Base-by-base conservation (phyloP, 2,329 filamentous ascomycete species). In the Trichoderma oligosporum region DNA sequence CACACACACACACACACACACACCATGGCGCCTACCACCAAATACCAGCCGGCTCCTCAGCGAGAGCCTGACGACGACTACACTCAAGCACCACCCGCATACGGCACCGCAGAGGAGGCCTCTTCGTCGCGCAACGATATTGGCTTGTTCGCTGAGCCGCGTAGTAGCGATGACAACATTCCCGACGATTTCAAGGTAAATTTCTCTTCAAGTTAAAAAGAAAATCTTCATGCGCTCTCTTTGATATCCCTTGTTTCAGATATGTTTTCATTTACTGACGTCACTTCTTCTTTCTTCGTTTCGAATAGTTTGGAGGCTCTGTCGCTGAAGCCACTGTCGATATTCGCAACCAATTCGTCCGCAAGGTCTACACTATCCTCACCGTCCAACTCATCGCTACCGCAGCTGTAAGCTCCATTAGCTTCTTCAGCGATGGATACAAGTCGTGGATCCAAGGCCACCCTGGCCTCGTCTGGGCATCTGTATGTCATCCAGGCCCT, bases 321-420 rank as follows among this genome's bases (percentile, higher is more conserved):
- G 92, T 97, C 59, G 87, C 92, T 64, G 94, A 97, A 78, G 93
- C 90, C 45, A 96, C 92, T 18, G 80, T 97, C 69, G 91, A 96
- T 68, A 96, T 99, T 70, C 89, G 93, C 65, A 96, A 97, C 85
- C 89, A 94, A 74, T 99, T 97, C 74, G 82, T 96, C 66, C 87
- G 92, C 74, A 97, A 97, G 80, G 94, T 99, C 70, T 99, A 99
- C 77, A 88, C 91, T 59, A 99, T 99, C 74, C 81, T 99, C 76
- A 96, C 94, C n/a, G 85, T 91, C 51, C 94, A 99, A 73, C 85
- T 99, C 54, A 78, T 97, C 68, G 84, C 87, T 58, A 99, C 94
- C 7, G 88, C 87, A 35, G 81, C 82, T 61, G 80, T 97, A 64
- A 91, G 88, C 76, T 83, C 86, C 61, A 75, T 97, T 65, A 94